Base-by-base conservation (phyloP, 345 rosid species). In the Bretschneidera sinensis region DNA sequence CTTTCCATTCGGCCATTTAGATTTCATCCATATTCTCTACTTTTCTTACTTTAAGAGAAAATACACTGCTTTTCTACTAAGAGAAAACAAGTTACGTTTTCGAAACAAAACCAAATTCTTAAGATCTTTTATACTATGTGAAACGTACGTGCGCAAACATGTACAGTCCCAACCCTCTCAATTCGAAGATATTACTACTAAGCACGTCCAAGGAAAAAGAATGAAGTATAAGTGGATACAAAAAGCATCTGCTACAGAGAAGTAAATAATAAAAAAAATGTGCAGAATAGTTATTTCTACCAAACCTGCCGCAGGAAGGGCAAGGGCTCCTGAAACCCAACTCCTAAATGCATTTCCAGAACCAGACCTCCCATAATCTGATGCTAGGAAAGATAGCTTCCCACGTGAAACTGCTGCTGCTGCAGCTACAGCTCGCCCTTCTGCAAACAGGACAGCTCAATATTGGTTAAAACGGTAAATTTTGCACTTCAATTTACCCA, bases 241-340 rank as follows among this genome's bases (percentile, higher is more conserved):
- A n/a, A n/a, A n/a, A n/a, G 35, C 35, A 31, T 31, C 9, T 4
- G 35, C 35, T 31, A 9, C 35, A 31, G 6, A 31, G 35, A 31
- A 39, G 15, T 4, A 11, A 39, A 11, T 4, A 11, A 39, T 1
- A 39, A 11, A 39, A 11, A 39, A 11, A 39, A 11, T 4, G 45
- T 4, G 45, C 15, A 39, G 45, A 39, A 4, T 31, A 23, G 54
- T 19, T 35, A n/a, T 21, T 45, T 17, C 5, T 39, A 35, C 39
- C 20, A 60, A 67, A 94, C 99, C 97, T 94, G 97, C 99, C 6
- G 85, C 86, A 22, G 99, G 96, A 52, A 94, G 63, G 39, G 87
- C 92, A 58, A 86, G 78, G 54, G 76, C 81, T 72, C 96, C 96
- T 0, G 90, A 76, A 47, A 94, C 73, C 99, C 99, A 94, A 63